Percentiles rank a stretch among this genome's conserved stretches.
These are phyloP conservation scores for Zygosaccharomyces lentus DNA, from an alignment of 805 yeast genomes.

Conservation along the genomic window DNA sequence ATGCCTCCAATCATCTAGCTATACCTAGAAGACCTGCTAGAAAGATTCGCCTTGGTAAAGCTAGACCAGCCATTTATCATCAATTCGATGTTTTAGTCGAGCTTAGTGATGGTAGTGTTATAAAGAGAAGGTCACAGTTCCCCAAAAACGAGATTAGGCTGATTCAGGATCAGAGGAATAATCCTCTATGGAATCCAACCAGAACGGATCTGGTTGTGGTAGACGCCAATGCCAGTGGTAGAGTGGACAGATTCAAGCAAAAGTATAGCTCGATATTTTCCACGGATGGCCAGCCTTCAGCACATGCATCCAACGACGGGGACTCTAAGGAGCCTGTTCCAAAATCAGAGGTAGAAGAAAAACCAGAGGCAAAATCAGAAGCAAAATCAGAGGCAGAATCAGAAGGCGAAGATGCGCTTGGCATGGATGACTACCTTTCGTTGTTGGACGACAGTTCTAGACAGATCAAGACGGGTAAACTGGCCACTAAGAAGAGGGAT, in stretches of 20 bases:
- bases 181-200: slow-evolving; percentile 83
- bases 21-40: slow-evolving; percentile 55
- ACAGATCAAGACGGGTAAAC: slow-evolving; percentile 33
- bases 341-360: slow-evolving; percentile 1
- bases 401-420: slow-evolving; percentile 19
- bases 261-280: slow-evolving; percentile 51
- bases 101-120: slow-evolving; percentile 89
- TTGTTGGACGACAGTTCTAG: slow-evolving; percentile 28
- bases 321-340: slow-evolving; percentile 7
- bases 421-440: slow-evolving; percentile 33
- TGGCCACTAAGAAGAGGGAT: slow-evolving; percentile 29
- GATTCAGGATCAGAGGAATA: slow-evolving; percentile 84
- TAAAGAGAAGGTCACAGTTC: slow-evolving; percentile 74
- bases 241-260: slow-evolving; percentile 67
- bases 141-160: slow-evolving; percentile 84
- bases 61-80: slow-evolving; percentile 90
- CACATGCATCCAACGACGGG: slow-evolving; percentile 8
- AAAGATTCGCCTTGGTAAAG: slow-evolving; percentile 72
- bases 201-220: slow-evolving; percentile 68
- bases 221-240: slow-evolving; percentile 83
- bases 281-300: slow-evolving; percentile 29
- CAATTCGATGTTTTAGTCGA: slow-evolving; percentile 88
- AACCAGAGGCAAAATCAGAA: slow-evolving; percentile 6
- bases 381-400: slow-evolving; percentile 7
- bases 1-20: slow-evolving; percentile 22